Base-by-base conservation (phyloP, 179 eudicot species). In the Nepenthes alata region DNA sequence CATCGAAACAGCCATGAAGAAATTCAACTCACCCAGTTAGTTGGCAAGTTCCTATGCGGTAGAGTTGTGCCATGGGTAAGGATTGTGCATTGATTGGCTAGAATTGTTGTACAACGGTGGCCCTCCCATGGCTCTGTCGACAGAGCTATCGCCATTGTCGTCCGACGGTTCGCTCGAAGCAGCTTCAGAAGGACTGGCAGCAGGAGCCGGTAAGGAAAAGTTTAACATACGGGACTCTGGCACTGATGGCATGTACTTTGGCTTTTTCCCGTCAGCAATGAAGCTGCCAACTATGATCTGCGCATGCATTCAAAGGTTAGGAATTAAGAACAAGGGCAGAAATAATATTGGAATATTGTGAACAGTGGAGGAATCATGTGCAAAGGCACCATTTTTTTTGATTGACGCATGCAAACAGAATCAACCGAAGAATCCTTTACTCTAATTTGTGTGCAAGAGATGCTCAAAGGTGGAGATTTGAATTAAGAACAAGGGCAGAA, bases 231-330 rank as follows among this genome's bases (percentile, higher is more conserved):
- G 78, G 37, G 89, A 68, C 50, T 81, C 75, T 35, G 84, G 77
- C 7, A 81, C 62, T 59, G 90, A 64, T 10, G 84, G 84, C 75
- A 73, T 76, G 37, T 81, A 72, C 74, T 88, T 91, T 4, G 82
- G 63, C 69, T 86, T 91, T 55, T 86, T 89, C 53, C 82, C 87
- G 16, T 86, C 88, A 15, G 85, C 86, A 58, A 89, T 77, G 78
- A 88, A 89, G 83, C 95, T 91, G 47, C 95, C 98, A 37, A 86
- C 89, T 6, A 91, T 75, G 54, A 91, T 83, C 97, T 91, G 87
- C 35, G 2, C 37, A 49, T 3, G 39, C 61, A 64, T 7, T 49
- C 14, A 34, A 56, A 38, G 3, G 11, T 58, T 58, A 58, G 10
- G 59, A 39, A 7, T 59, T 50, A 41, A 13, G 50, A 14, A 11